phyloP scores from a whole-genome alignment of 73 alveolate species.

The Durusdinium trenchii region DNA sequence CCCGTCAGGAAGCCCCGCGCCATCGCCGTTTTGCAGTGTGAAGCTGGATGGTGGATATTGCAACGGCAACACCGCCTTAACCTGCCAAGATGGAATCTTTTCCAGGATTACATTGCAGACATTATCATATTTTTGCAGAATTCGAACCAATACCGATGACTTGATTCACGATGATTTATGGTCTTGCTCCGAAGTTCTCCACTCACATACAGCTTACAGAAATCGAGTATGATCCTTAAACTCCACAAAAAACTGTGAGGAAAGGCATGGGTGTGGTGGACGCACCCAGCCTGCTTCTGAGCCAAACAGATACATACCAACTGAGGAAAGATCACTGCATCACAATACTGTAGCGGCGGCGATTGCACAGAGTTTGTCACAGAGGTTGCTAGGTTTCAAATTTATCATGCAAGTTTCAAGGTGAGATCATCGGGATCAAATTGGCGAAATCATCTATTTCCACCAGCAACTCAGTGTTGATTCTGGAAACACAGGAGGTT shows the following conservation, averaged over 20 bases:
- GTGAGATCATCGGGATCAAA: no score
- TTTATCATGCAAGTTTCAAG: background rate
- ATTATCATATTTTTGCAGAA: background rate
- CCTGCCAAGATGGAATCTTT: constrained; percentile 18
- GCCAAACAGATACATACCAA: no score
- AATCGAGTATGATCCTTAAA: no score
- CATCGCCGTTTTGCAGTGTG: constrained; percentile 28
- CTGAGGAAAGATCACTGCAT: constrained; percentile 26
- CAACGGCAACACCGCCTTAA: constrained; percentile 50
- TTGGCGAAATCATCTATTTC: no score
- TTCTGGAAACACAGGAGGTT: no score
- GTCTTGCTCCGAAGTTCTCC: no score
- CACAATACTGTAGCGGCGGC: constrained; percentile 16
- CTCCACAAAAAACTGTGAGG: background rate
- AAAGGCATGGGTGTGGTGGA: background rate
- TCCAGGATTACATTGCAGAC: no score
- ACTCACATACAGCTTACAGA: no score
- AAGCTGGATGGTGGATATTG: constrained; percentile 46
- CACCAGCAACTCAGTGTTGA: no score
- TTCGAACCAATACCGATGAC: background rate
- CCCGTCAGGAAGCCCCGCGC: no score
- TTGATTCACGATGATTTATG: background rate
- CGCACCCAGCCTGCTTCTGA: background rate
- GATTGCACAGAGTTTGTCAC: background rate
- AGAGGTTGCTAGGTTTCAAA: background rate